Conservation (phyloP, 2,329 filamentous ascomycete genomes). For the Apiospora koreana region DNA sequence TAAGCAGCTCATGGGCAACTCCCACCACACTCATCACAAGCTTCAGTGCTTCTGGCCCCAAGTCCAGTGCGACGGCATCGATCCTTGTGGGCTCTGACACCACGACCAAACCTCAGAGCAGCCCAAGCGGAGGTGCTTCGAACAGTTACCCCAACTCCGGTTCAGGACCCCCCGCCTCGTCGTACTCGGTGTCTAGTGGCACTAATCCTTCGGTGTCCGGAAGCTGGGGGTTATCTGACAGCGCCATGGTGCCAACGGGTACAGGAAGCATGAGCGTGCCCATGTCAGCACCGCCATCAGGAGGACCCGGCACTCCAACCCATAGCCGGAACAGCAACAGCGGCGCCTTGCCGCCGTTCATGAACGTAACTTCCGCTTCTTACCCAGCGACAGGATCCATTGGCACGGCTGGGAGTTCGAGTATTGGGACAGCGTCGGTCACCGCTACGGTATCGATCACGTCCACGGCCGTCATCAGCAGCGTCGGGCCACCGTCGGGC, state of each 20-base stretch:
- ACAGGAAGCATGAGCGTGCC: not conserved
- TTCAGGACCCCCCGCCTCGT: too few species aligned
- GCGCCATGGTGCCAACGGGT: not conserved
- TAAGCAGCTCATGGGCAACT: not conserved
- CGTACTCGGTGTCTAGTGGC: too few species aligned
- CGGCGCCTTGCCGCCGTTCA: not conserved
- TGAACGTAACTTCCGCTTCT: not conserved
- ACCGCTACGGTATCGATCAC: not conserved
- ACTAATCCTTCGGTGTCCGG: not conserved
- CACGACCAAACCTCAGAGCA: not conserved
- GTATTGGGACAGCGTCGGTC: not conserved
- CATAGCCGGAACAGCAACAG: not conserved
- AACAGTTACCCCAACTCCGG: not conserved
- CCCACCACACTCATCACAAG: not conserved
- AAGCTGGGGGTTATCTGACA: not conserved
- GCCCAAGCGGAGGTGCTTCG: not conserved
- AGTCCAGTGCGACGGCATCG: not conserved
- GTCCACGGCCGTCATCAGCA: not conserved
- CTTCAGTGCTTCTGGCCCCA: not conserved
- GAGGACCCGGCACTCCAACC: not conserved
- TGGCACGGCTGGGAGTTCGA: not conserved
- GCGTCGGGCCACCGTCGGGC: not conserved
- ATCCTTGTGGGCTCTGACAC: not conserved
- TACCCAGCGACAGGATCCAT: not conserved
- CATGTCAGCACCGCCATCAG: not conserved